phyloP scores from a whole-genome alignment of 1,284 basidiomycete genomes.

The Ganoderma boninense region DNA sequence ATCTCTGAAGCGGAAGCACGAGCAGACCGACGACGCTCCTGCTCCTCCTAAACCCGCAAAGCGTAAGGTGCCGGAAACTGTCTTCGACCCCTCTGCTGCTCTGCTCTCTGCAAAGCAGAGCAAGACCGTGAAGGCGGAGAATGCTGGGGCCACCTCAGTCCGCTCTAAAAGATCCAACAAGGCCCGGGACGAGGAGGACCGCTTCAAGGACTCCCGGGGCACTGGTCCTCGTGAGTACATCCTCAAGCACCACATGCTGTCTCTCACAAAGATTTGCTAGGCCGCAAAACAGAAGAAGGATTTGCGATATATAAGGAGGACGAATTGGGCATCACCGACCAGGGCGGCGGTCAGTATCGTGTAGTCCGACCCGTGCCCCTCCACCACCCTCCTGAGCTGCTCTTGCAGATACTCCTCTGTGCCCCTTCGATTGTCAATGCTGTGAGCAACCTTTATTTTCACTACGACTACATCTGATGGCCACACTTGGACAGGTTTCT shows the following conservation, averaged over 20 bases:
- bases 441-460: constrained; percentile 33
- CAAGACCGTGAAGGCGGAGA: constrained; percentile 34
- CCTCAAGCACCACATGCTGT: constrained; percentile 7
- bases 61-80: constrained; percentile 62
- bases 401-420: constrained; percentile 45
- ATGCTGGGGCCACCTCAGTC: constrained; percentile 24
- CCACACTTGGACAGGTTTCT: constrained; percentile 52
- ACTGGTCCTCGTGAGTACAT: constrained; percentile 69
- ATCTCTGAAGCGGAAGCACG: constrained; percentile 29
- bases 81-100: constrained; percentile 63
- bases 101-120: constrained; percentile 40
- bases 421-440: constrained; percentile 46
- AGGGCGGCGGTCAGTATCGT: constrained; percentile 76
- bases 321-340: constrained; percentile 78
- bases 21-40: constrained; percentile 32
- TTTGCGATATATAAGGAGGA: constrained; percentile 88
- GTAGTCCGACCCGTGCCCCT: constrained; percentile 2
- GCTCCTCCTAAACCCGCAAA: constrained; percentile 40
- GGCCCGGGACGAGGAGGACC: constrained; percentile 53
- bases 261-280: constrained; percentile 48
- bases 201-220: constrained; percentile 83
- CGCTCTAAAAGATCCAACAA: constrained; percentile 41
- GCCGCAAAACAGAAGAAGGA: constrained; percentile 86
- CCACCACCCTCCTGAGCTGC: constrained; percentile 32
- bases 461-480: background rate